phyloP scores from a whole-genome alignment of 352 stramenopile species.

The Phytophthora agathidicida region DNA sequence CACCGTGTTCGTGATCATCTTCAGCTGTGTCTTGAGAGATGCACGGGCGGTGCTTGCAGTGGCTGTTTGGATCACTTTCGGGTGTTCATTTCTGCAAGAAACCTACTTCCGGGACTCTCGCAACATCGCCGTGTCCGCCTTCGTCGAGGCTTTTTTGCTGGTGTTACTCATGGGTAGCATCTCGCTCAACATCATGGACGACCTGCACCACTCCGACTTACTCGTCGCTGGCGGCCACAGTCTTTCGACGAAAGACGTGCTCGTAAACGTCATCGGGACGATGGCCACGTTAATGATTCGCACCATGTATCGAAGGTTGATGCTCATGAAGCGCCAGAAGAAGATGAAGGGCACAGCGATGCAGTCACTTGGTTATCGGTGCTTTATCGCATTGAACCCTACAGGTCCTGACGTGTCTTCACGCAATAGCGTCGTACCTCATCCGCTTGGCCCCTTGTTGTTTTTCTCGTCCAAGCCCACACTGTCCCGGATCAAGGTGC shows the following conservation, averaged over 20 bases:
- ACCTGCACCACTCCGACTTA: slow-evolving; percentile 25
- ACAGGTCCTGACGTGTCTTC: slow-evolving; percentile 6
- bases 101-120: slow-evolving; percentile 34
- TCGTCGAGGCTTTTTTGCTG: slow-evolving; percentile 22
- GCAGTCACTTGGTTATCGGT: slow-evolving; percentile 28
- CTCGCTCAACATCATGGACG: slow-evolving; percentile 28
- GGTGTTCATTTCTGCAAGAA: slow-evolving; percentile 30
- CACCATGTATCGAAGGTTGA: slow-evolving; percentile 27
- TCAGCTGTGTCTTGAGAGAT: slow-evolving; percentile 23
- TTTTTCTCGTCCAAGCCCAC: slow-evolving; percentile 19
- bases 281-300: slow-evolving; percentile 32
- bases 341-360: slow-evolving; percentile 21
- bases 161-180: slow-evolving; percentile 32
- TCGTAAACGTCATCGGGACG: slow-evolving; percentile 31
- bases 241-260: slow-evolving; percentile 31
- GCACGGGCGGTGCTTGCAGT: slow-evolving; percentile 4
- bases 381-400: slow-evolving; percentile 23
- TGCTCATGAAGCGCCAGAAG: slow-evolving; percentile 25
- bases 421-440: slow-evolving; percentile 22
- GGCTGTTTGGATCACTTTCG: slow-evolving; percentile 23
- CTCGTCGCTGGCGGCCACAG: slow-evolving; percentile 22
- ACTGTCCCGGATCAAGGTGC: slow-evolving; percentile 3
- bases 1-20: slow-evolving; percentile 29
- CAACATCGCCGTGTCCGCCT: slow-evolving; percentile 25
- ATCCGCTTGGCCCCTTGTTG: slow-evolving; percentile 20